A percentile compares a stretch with the other conserved stretches of the same genome.
These are phyloP conservation scores for Harringtonia lauricola DNA, from an alignment of 2,329 filamentous ascomycete species.

Conservation along the genomic window DNA sequence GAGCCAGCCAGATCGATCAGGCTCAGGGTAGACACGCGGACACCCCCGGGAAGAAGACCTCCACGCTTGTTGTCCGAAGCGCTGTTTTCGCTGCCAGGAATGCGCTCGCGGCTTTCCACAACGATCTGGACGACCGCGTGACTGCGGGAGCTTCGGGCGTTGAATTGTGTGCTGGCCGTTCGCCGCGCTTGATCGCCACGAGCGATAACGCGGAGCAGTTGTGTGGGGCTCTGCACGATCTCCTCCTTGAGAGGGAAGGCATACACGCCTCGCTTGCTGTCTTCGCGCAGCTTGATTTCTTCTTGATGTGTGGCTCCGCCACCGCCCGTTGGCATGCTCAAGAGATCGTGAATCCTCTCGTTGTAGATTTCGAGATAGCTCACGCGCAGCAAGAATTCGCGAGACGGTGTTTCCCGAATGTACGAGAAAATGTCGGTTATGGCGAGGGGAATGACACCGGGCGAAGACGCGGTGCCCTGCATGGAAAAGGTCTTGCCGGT, in stretches of 20 bases:
- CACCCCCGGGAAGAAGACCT: conserved; percentile 69
- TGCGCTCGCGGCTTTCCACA: conserved; percentile 86
- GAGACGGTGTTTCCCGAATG: conserved; percentile 88
- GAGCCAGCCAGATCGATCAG: conserved; percentile 94
- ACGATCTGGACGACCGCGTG: conserved; percentile 98
- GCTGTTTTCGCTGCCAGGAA: conserved; percentile 38
- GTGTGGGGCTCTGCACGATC: conserved; percentile 95
- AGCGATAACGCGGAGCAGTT: conserved; percentile 87
- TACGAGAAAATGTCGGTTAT: conserved; percentile 99
- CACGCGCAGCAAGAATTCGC: conserved; percentile 88
- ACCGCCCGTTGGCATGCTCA: conserved; percentile 59
- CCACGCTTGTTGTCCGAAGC: conserved; percentile 52
- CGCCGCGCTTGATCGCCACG: conserved; percentile 83
- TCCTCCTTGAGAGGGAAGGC: conserved; percentile 94
- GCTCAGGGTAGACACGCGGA: conserved; percentile 88
- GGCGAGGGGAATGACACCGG: conserved; percentile 90
- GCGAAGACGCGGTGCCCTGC: conserved; percentile 93
- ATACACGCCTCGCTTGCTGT: conserved; percentile 93
- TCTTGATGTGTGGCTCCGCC: conserved; percentile 57
- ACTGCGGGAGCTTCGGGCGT: conserved; percentile 90
- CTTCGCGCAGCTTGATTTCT: conserved; percentile 94
- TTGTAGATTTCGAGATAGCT: conserved; percentile 99
- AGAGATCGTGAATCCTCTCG: conserved; percentile 87
- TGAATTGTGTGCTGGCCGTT: conserved; percentile 94
- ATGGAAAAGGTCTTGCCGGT: conserved; percentile 99